phyloP scores from a whole-genome alignment of 2,329 filamentous ascomycete genomes.

The Fusarium coffeatum region DNA sequence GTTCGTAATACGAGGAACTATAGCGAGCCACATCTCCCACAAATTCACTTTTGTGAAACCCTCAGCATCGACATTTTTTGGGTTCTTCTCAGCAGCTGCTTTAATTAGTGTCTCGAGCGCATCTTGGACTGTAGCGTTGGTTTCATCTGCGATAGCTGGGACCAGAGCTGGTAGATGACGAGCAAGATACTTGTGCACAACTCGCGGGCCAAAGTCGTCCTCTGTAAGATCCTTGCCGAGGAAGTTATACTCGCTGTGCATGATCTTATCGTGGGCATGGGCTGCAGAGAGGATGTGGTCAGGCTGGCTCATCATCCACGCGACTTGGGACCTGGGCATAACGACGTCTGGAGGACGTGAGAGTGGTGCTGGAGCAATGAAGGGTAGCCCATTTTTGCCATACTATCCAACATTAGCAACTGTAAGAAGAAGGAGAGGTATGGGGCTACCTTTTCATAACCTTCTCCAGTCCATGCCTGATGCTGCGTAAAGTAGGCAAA shows the following conservation, averaged over 20 bases:
- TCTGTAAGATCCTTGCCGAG: slow-evolving; percentile 51
- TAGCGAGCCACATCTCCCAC: slow-evolving; percentile 58
- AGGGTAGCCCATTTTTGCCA: slow-evolving; percentile 55
- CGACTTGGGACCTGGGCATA: slow-evolving; percentile 56
- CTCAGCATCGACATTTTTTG: slow-evolving; percentile 43
- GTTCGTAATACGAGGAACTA: slow-evolving; percentile 59
- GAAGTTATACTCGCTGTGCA: slow-evolving; percentile 58
- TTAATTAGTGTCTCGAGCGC: slow-evolving; percentile 47
- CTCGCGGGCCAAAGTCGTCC: slow-evolving; percentile 55
- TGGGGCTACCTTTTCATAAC: slow-evolving; percentile 56
- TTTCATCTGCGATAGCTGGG: slow-evolving; percentile 56
- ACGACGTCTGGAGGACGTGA: slow-evolving; percentile 58
- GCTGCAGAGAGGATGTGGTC: slow-evolving; percentile 56
- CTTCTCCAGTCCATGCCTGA: slow-evolving; percentile 56
- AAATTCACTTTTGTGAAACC: slow-evolving; percentile 56
- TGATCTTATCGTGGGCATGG: slow-evolving; percentile 55
- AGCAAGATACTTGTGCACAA: slow-evolving; percentile 58
- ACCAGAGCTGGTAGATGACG: slow-evolving; percentile 55
- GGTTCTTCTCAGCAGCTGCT: slow-evolving; percentile 13
- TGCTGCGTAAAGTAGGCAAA: slow-evolving; percentile 54
- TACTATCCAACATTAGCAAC: slow-evolving; percentile 49
- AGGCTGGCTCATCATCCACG: slow-evolving; percentile 62
- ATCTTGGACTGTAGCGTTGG: slow-evolving; percentile 51
- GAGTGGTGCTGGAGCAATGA: slow-evolving; percentile 56
- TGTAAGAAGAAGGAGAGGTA: too few relatives aligned